Percentiles rank a stretch among this genome's conserved stretches.
Evolutionary conservation across 306 rosid species (phyloP).

Genomic region (Comarum palustre): DNA sequence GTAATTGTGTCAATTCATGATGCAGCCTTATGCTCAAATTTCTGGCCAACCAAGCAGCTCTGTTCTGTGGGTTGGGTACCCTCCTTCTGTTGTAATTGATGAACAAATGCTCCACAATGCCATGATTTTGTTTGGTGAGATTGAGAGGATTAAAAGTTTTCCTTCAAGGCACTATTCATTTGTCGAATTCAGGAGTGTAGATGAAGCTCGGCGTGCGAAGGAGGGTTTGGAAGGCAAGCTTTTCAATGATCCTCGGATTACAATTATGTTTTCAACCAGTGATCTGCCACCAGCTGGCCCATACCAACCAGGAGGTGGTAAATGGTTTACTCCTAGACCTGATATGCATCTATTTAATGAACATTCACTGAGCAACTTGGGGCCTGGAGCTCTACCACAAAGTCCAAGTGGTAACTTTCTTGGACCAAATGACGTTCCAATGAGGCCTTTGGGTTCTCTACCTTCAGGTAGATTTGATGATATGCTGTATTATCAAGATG

Average conservation of each 20-base stretch:
- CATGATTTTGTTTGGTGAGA: slow-evolving; percentile 97
- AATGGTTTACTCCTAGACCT: slow-evolving; percentile 55
- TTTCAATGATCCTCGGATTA: slow-evolving; percentile 90
- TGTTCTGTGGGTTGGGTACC: slow-evolving; percentile 85
- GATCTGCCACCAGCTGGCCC: slow-evolving; percentile 60
- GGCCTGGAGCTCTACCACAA: slow-evolving; percentile 52
- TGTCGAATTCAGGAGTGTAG: slow-evolving; percentile 94
- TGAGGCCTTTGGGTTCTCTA: slow-evolving; percentile 79
- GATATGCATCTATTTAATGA: slow-evolving; percentile 52
- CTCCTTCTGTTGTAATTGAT: slow-evolving; percentile 86
- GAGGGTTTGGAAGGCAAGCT: slow-evolving; percentile 98
- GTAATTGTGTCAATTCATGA: slow-evolving; percentile 16
- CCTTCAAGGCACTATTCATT: slow-evolving; percentile 83
- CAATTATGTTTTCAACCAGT: slow-evolving; percentile 83
- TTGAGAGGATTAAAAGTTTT: slow-evolving; percentile 85
- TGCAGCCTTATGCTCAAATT: slow-evolving; percentile 59
- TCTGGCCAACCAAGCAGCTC: slow-evolving; percentile 56
- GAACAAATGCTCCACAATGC: slow-evolving; percentile 99
- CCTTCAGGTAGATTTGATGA: slow-evolving; percentile 66
- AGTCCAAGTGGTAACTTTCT: slow-evolving; percentile 43
- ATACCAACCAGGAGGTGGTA: slow-evolving; percentile 47
- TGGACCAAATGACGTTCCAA: slow-evolving; percentile 52
- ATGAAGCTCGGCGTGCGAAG: slow-evolving; percentile 98
- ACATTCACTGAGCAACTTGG: slow-evolving; percentile 22
- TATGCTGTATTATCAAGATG: slow-evolving; percentile 62